Base-by-base conservation (phyloP, 257 asterid genomes). In the Agastache rugosa region DNA sequence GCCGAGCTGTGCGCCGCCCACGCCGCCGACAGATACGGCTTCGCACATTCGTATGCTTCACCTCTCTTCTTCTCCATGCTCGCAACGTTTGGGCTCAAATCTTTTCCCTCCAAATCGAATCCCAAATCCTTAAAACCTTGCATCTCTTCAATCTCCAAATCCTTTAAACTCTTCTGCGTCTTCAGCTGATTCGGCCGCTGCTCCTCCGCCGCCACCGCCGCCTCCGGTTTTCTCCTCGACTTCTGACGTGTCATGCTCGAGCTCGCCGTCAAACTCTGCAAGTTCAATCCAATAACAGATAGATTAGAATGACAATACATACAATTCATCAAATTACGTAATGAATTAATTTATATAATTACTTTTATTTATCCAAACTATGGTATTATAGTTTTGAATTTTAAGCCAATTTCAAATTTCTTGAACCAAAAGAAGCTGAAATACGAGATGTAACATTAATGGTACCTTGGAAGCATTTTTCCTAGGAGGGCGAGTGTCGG, bases 121-220 rank as follows among this genome's bases (percentile, higher is more conserved):
- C 83, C 84, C 73, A 86, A 78, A 19, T 86, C 86, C 68, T 66
- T 86, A 4, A 88, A 80, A 0, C 85, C 84, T 62, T 76, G 77
- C 72, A 82, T 14, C 73, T 85, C 85, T 11, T 85, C 80, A 22
- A 59, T 70, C 12, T 76, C 87, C 12, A 84, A 34, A 61, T 82
- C 76, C 42, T 73, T 79, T 7, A 76, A 63, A 75, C 81, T 79
- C 74, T 51, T 84, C 59, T 75, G 79, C 37, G 64, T 15, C 79
- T 54, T 84, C 3, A 63, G 69, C 44, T 59, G 69, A 35, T 72
- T 82, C 10, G 16, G 8, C 23, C 82, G 91, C 20, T 50, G 74
- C 73, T 85, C 84, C 65, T 8, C 47, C 45, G 11, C 48, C 48
- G 25, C 15, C 58, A 34, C 37, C 7, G 37, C 1, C 7, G 37